A percentile compares a stretch with the other conserved stretches of the same genome.
phyloP scores from a whole-genome alignment of 2,329 filamentous ascomycete genomes.

The Aureobasidium sp. region DNA sequence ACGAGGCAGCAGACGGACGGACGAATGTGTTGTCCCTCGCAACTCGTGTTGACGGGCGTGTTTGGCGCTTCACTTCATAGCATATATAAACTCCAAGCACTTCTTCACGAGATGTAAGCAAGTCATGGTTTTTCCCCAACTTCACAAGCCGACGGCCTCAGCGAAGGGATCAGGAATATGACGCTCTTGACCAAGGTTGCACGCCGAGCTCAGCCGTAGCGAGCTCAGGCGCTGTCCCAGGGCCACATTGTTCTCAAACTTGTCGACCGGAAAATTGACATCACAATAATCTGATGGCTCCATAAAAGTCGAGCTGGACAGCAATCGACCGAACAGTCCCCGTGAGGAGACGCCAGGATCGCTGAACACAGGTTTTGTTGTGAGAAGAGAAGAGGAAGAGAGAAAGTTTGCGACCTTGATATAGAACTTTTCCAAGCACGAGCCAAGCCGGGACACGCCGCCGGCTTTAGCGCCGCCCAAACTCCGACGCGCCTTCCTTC shows the following conservation, averaged over 20 bases:
- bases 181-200: slow-evolving; percentile 51
- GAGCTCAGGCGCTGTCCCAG: slow-evolving; percentile 56
- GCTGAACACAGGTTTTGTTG: slow-evolving; percentile 73
- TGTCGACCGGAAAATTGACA: slow-evolving; percentile 92
- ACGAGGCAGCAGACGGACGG: not conserved
- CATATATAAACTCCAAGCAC: not conserved
- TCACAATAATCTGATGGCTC: slow-evolving; percentile 66
- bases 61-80: not conserved
- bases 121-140: slow-evolving; percentile 84
- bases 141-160: slow-evolving; percentile 84
- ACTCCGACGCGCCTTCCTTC: not conserved
- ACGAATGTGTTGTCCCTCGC: not conserved
- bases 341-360: slow-evolving; percentile 55
- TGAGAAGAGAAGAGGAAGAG: slow-evolving; percentile 38
- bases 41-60: slow-evolving; percentile 1
- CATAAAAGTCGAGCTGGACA: slow-evolving; percentile 83
- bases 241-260: slow-evolving; percentile 69
- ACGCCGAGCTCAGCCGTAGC: slow-evolving; percentile 61
- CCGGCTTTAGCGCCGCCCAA: slow-evolving; percentile 1
- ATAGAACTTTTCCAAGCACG: slow-evolving; percentile 1
- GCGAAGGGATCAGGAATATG: slow-evolving; percentile 88
- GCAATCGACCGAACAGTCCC: slow-evolving; percentile 65
- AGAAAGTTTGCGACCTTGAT: slow-evolving; percentile 15
- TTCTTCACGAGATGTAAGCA: slow-evolving; percentile 25
- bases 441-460: slow-evolving; percentile 11